Evolutionary conservation across 169 alveolate species (phyloP).

Genomic region (Cyclospora cayetanensis): DNA sequence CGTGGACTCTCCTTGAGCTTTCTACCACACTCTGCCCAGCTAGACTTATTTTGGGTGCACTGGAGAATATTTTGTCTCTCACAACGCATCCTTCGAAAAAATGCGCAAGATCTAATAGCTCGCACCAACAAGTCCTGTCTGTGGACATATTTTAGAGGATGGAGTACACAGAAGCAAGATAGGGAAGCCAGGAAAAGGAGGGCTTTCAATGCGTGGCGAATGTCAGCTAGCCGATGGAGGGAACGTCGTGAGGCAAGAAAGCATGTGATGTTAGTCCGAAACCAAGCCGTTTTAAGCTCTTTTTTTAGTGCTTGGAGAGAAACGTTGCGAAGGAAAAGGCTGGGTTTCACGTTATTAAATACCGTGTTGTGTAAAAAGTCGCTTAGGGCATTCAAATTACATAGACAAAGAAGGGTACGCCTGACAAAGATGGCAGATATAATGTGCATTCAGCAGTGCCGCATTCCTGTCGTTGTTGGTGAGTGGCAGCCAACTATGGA

Average conservation of each 20-base stretch:
- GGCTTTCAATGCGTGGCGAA: not conserved
- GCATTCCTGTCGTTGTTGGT: not conserved
- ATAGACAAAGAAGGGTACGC: not conserved
- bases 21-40: not conserved
- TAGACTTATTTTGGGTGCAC: not conserved
- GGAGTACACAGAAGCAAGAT: not conserved
- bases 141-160: not conserved
- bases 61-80: not conserved
- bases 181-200: not conserved
- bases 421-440: not conserved
- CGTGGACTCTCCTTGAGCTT: not conserved
- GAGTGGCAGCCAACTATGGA: constrained; percentile 2
- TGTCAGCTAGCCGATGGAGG: not conserved
- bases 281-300: not conserved
- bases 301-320: not conserved
- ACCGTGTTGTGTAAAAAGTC: not conserved
- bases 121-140: not conserved
- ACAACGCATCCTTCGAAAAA: not conserved
- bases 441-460: not conserved
- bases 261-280: not conserved
- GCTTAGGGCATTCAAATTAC: not conserved
- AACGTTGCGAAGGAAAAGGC: not conserved
- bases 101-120: not conserved
- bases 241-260: not conserved
- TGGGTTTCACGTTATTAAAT: not conserved